Evolutionary conservation across 2,329 filamentous ascomycete genomes (phyloP).

Genomic region (Penicillium sp.): DNA sequence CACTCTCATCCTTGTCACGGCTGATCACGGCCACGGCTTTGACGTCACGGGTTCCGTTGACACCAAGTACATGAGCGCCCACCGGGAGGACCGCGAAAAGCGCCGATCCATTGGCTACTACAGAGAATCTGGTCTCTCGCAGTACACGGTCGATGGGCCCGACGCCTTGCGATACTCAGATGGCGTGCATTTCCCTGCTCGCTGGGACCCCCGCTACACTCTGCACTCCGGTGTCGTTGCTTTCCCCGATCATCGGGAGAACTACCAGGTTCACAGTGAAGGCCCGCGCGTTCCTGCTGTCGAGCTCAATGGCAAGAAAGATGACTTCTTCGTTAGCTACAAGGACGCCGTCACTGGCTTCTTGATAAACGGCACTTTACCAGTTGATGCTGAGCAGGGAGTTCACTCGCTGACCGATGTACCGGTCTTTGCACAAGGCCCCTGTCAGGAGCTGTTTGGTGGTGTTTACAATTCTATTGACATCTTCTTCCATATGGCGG

Average conservation of each 20-base stretch:
- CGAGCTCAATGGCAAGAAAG: slow-evolving; percentile 50
- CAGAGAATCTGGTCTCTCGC: slow-evolving; percentile 68
- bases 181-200: slow-evolving; percentile 72
- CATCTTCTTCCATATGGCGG: slow-evolving; percentile 42
- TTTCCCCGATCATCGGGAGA: slow-evolving; percentile 72
- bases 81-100: slow-evolving; percentile 67
- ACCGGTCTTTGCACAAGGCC: slow-evolving; percentile 73
- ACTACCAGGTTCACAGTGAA: slow-evolving; percentile 68
- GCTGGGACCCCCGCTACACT: slow-evolving; percentile 82
- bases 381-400: slow-evolving; percentile 61
- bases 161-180: slow-evolving; percentile 64
- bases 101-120: slow-evolving; percentile 73
- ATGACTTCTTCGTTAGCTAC: slow-evolving; percentile 66
- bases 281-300: slow-evolving; percentile 63
- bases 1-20: slow-evolving; percentile 75
- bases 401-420: slow-evolving; percentile 78
- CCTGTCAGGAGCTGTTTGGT: slow-evolving; percentile 73
- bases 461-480: slow-evolving; percentile 42
- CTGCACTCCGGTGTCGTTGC: slow-evolving; percentile 71
- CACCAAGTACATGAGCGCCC: slow-evolving; percentile 69
- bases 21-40: slow-evolving; percentile 88
- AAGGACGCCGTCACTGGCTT: slow-evolving; percentile 66
- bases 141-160: slow-evolving; percentile 66
- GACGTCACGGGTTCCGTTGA: slow-evolving; percentile 82
- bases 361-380: slow-evolving; percentile 72